Conservation (phyloP, 1,284 basidiomycete genomes). For the Rhodotorula sp. region DNA sequence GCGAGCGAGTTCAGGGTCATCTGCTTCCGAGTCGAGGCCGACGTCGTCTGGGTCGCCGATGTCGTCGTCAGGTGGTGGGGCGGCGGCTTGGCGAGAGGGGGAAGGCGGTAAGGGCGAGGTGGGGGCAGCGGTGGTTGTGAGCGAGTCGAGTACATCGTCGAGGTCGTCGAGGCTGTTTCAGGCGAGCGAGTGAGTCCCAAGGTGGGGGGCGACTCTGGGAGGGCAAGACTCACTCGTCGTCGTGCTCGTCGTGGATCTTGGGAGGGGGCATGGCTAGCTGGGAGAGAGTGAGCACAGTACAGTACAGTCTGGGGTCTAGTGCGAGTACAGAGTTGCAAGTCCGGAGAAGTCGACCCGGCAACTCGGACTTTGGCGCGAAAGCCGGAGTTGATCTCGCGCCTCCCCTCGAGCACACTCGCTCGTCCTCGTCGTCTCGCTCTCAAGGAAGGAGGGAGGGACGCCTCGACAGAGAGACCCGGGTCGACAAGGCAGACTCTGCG, state of each 20-base stretch:
- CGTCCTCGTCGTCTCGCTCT: background rate
- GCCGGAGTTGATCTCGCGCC: too few relatives aligned
- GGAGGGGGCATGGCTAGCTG: conserved; percentile 28
- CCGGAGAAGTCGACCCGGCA: too few relatives aligned
- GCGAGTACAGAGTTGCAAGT: background rate
- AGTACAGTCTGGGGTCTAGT: background rate
- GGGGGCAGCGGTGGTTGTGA: conserved; percentile 55
- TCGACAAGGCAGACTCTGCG: too few relatives aligned
- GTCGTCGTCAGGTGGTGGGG: conserved; percentile 50
- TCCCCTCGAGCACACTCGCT: background rate
- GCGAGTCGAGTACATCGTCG: conserved; percentile 51
- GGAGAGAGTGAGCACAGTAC: background rate
- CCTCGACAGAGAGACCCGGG: too few relatives aligned
- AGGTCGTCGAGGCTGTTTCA: conserved; percentile 29
- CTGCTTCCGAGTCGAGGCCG: conserved; percentile 13
- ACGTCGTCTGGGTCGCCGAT: conserved; percentile 52
- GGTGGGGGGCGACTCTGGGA: background rate
- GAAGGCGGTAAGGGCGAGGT: conserved; percentile 29
- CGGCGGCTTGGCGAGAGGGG: conserved; percentile 7
- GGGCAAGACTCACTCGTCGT: conserved; percentile 15
- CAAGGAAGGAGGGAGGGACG: too few relatives aligned
- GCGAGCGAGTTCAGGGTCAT: conserved; percentile 60
- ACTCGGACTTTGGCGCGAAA: too few relatives aligned
- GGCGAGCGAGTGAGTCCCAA: background rate
- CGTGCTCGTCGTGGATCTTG: conserved; percentile 11